phyloP scores from a whole-genome alignment of 2,329 filamentous ascomycete genomes.

The Colletotrichum brevisporum region DNA sequence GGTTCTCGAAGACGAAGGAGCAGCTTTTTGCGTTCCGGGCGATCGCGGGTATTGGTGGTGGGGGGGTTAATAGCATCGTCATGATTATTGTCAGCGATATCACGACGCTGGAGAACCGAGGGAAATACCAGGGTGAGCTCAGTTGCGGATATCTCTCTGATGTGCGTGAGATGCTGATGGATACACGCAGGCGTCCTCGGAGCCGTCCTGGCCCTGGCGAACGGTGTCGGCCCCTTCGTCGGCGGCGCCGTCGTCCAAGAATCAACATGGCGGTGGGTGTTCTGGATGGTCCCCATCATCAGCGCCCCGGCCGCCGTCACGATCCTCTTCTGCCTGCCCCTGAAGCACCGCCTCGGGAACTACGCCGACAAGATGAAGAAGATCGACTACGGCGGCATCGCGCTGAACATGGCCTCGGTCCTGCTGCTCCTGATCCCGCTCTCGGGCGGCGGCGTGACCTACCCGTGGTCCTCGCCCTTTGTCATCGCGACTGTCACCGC shows the following conservation, averaged over 20 bases:
- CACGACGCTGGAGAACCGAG: slow-evolving; percentile 52
- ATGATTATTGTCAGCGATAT: slow-evolving; percentile 57
- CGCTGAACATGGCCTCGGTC: slow-evolving; percentile 46
- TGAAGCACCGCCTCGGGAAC: slow-evolving; percentile 44
- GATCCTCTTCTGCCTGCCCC: slow-evolving; percentile 47
- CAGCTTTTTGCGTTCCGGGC: slow-evolving; percentile 54
- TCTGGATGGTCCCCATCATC: slow-evolving; percentile 47
- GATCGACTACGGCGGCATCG: slow-evolving; percentile 49
- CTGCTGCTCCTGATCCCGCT: slow-evolving; percentile 47
- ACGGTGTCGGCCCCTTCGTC: slow-evolving; percentile 55
- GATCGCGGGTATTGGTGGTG: slow-evolving; percentile 52
- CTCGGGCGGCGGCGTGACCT: slow-evolving; percentile 46
- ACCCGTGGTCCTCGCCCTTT: slow-evolving; percentile 46
- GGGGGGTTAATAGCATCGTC: slow-evolving; percentile 51
- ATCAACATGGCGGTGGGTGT: slow-evolving; percentile 49
- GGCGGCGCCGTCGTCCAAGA: slow-evolving; percentile 49
- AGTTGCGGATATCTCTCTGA: background rate
- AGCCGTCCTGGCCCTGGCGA: slow-evolving; percentile 48
- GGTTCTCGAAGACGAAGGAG: slow-evolving; percentile 48
- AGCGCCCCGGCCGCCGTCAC: slow-evolving; percentile 41
- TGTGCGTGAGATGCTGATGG: background rate
- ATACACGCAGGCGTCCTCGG: slow-evolving; percentile 43
- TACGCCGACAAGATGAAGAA: slow-evolving; percentile 45
- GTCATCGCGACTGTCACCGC: slow-evolving; percentile 44
- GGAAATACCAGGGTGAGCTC: slow-evolving; percentile 48